Conservation (phyloP, 208 protist species). For the Wallacemonas sp. region DNA sequence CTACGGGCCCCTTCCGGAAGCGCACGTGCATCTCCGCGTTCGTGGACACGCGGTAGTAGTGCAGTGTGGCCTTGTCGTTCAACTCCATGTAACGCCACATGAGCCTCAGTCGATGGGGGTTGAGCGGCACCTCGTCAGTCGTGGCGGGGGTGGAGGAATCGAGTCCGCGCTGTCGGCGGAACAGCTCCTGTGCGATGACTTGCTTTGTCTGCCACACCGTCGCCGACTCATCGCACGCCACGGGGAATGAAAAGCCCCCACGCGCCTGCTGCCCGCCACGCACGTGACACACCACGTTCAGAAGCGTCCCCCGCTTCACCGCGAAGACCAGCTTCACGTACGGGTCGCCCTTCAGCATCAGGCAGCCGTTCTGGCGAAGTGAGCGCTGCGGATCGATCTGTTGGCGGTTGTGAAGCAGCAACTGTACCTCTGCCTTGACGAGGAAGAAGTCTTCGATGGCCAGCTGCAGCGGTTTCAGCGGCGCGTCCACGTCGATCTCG, state of each 20-base stretch:
- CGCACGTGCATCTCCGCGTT: conserved; percentile 63
- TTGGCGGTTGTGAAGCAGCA: conserved; percentile 79
- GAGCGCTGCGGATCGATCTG: conserved; percentile 53
- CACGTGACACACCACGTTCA: conserved; percentile 65
- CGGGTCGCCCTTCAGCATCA: conserved; percentile 86
- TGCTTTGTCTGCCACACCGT: conserved; percentile 81
- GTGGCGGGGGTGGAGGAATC: conserved; percentile 7
- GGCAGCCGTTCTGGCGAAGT: conserved; percentile 71
- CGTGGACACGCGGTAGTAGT: conserved; percentile 81
- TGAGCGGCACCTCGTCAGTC: conserved; percentile 7
- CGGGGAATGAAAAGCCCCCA: conserved; percentile 33
- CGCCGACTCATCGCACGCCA: conserved; percentile 47
- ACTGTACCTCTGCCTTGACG: conserved; percentile 72
- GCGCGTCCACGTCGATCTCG: conserved; percentile 71
- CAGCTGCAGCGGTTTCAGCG: conserved; percentile 62
- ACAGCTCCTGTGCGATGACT: conserved; percentile 52
- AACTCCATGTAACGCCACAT: conserved; percentile 88
- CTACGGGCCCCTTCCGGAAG: conserved; percentile 4
- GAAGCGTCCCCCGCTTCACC: conserved; percentile 61
- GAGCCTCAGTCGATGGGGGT: conserved; percentile 63
- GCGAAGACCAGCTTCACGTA: conserved; percentile 69
- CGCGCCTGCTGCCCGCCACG: conserved; percentile 9
- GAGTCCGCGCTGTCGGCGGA: conserved; percentile 12
- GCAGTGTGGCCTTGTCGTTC: conserved; percentile 74
- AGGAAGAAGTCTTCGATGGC: conserved; percentile 86